Conservation (phyloP, 768 basidiomycete species). For the Phanerochaete sordida region DNA sequence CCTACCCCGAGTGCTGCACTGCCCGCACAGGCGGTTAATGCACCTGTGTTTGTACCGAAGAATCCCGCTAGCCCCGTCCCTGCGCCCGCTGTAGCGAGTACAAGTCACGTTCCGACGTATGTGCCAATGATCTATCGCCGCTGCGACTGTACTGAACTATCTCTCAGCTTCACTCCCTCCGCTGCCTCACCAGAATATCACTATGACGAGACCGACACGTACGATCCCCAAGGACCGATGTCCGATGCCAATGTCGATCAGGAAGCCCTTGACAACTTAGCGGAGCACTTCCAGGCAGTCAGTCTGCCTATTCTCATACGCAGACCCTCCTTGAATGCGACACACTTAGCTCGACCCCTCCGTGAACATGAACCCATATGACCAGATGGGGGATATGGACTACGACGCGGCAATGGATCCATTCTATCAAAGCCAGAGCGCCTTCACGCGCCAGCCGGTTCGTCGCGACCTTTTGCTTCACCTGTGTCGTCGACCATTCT, state of each 20-base stretch:
- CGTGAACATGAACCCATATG: slow-evolving; percentile 15
- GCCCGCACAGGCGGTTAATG: slow-evolving; percentile 71
- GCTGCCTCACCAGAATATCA: slow-evolving; percentile 13
- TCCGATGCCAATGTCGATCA: slow-evolving; percentile 28
- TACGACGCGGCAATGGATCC: slow-evolving; percentile 25
- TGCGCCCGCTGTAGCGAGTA: slow-evolving; percentile 1
- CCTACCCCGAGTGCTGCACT: slow-evolving; percentile 36
- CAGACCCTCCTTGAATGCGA: background rate
- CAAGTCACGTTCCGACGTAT: background rate
- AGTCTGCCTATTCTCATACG: background rate
- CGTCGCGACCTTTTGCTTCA: slow-evolving; percentile 13
- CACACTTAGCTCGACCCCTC: background rate
- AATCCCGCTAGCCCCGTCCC: slow-evolving; percentile 24
- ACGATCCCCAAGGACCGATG: slow-evolving; percentile 17
- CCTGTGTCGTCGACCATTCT: background rate
- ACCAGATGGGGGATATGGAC: slow-evolving; percentile 12
- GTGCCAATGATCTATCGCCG: background rate
- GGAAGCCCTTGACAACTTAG: slow-evolving; percentile 9
- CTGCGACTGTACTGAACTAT: slow-evolving; percentile 16
- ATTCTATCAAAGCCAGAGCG: slow-evolving; percentile 26
- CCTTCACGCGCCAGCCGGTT: slow-evolving; percentile 71
- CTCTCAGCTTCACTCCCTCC: slow-evolving; percentile 6
- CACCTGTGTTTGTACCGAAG: slow-evolving; percentile 84
- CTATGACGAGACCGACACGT: slow-evolving; percentile 7
- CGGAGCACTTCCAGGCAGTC: slow-evolving; percentile 32